Evolutionary conservation across 2,329 filamentous ascomycete genomes (phyloP).

Genomic region (Lasiodiplodia citricola): DNA sequence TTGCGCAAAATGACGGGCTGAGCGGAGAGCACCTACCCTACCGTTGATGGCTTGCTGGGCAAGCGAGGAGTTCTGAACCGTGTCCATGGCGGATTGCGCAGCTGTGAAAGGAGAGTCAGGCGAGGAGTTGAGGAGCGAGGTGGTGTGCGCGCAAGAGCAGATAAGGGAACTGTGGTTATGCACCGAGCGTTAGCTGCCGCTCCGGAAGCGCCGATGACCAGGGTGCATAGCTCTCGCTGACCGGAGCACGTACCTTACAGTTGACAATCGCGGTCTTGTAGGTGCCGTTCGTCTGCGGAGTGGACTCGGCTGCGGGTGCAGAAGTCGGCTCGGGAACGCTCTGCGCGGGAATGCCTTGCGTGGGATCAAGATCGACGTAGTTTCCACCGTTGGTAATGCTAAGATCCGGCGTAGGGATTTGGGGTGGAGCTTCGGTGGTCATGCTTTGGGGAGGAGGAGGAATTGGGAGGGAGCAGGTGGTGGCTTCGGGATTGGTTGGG

Average conservation of each 20-base stretch:
- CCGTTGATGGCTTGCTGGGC: conserved; percentile 56
- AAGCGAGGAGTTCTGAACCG: conserved; percentile 55
- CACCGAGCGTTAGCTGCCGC: conserved; percentile 41
- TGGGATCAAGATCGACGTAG: conserved; percentile 42
- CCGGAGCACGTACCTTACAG: conserved; percentile 50
- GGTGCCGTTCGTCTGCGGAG: conserved; percentile 26
- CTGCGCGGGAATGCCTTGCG: conserved; percentile 22
- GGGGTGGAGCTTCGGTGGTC: conserved; percentile 30
- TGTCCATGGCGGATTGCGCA: conserved; percentile 54
- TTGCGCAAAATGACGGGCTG: conserved; percentile 8
- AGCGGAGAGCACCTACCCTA: conserved; percentile 42
- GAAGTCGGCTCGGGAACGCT: conserved; percentile 5
- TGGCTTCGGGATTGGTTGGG: neutral
- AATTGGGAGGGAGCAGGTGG: neutral
- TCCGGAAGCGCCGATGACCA: conserved; percentile 36
- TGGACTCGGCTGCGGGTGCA: conserved; percentile 17
- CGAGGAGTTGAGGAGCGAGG: conserved; percentile 27
- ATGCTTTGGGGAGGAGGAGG: neutral
- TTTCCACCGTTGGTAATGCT: conserved; percentile 24
- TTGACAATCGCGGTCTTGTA: conserved; percentile 45
- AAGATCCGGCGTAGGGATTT: conserved; percentile 28
- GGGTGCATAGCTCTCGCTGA: conserved; percentile 32
- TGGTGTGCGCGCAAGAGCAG: conserved; percentile 41
- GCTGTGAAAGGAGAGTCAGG: conserved; percentile 41
- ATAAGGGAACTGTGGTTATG: conserved; percentile 42